Conservation (phyloP, 805 yeast species). For the Zygoascus biomembranicola region DNA sequence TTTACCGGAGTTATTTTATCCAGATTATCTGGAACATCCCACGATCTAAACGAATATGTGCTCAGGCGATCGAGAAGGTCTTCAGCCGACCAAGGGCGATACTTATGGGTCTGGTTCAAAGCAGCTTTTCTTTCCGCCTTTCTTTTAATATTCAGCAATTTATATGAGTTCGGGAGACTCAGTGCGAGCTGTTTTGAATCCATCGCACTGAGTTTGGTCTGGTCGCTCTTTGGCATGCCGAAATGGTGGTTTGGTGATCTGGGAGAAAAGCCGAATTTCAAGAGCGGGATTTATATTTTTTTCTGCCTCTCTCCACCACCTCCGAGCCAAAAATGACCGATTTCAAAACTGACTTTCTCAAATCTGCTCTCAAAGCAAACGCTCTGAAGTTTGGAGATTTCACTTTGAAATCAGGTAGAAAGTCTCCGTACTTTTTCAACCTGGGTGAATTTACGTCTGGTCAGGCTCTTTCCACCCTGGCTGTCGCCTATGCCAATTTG, state of each 20-base stretch:
- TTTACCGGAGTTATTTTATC: background rate
- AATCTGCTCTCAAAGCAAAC: conserved; percentile 69
- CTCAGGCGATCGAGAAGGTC: background rate
- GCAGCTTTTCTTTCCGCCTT: background rate
- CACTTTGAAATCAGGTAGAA: conserved; percentile 86
- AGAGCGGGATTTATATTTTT: too few relatives aligned
- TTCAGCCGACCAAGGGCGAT: background rate
- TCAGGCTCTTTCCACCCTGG: conserved; percentile 65
- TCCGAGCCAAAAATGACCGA: background rate
- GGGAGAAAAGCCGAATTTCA: too few relatives aligned
- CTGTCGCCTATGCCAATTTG: conserved; percentile 82
- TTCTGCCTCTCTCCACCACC: background rate
- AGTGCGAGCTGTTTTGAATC: background rate
- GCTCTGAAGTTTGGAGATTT: conserved; percentile 85
- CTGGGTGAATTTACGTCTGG: conserved; percentile 86
- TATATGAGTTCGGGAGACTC: background rate
- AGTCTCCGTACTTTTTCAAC: conserved; percentile 94
- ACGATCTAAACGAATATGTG: background rate
- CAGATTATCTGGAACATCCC: background rate
- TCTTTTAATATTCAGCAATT: background rate
- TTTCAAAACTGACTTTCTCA: conserved; percentile 41
- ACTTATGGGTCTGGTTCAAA: background rate
- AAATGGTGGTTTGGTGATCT: too few relatives aligned
- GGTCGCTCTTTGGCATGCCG: too few relatives aligned
- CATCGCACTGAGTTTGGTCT: too few relatives aligned